Percentiles rank a stretch among this genome's conserved stretches.
Evolutionary conservation across 1,284 basidiomycete species (phyloP).

Genomic region (Ganoderma lucidum): DNA sequence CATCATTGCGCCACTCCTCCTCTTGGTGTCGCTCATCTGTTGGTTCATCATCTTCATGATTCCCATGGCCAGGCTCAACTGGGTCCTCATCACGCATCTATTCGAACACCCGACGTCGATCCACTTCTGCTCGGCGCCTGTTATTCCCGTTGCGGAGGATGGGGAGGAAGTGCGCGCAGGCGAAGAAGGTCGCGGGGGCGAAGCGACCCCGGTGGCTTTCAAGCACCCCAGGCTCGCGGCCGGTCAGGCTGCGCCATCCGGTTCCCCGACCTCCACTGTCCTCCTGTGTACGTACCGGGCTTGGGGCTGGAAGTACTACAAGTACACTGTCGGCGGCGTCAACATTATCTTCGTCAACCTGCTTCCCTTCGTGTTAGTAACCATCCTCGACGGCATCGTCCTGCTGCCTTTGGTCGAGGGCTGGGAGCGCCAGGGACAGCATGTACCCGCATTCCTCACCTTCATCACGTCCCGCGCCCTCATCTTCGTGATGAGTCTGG

Average conservation of each 20-base stretch:
- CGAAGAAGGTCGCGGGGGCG: constrained; percentile 34
- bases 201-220: constrained; percentile 56
- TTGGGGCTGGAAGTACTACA: constrained; percentile 94
- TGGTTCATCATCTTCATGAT: constrained; percentile 95
- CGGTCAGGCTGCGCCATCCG: constrained; percentile 80
- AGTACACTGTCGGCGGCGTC: constrained; percentile 98
- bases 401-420: constrained; percentile 78
- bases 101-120: constrained; percentile 85
- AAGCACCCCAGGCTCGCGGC: constrained; percentile 64
- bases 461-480: constrained; percentile 79
- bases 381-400: constrained; percentile 92
- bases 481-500: constrained; percentile 88
- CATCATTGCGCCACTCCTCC: constrained; percentile 90
- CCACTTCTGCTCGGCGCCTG: constrained; percentile 89
- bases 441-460: constrained; percentile 72
- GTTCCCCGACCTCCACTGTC: constrained; percentile 82
- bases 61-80: constrained; percentile 97
- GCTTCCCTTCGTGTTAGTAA: constrained; percentile 93
- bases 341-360: constrained; percentile 99
- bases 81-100: constrained; percentile 91
- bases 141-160: constrained; percentile 51
- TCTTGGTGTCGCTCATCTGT: constrained; percentile 87
- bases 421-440: constrained; percentile 56
- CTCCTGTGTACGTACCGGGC: constrained; percentile 96
- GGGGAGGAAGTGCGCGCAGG: constrained; percentile 37